Evolutionary conservation across 441 rosid genomes (phyloP).

Genomic region (Arabidopsis hybrid): DNA sequence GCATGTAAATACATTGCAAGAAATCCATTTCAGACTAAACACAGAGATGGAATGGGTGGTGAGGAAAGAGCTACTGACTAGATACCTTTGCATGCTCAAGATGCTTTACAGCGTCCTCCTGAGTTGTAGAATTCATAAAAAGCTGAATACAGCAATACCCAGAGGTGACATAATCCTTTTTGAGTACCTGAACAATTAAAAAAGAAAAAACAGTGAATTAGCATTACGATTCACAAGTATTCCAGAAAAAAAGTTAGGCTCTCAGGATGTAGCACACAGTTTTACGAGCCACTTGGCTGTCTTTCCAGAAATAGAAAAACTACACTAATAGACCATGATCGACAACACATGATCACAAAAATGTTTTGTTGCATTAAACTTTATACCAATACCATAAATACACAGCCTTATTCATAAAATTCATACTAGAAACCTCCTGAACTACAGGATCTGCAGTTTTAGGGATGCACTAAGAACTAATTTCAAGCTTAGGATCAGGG

Average conservation of each 20-base stretch:
- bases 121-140: constrained; percentile 90
- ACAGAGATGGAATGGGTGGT: constrained; percentile 27
- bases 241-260: constrained; percentile 5
- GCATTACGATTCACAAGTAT: constrained; percentile 20
- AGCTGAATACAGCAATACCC: constrained; percentile 97
- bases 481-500: constrained; percentile 22
- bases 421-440: not conserved
- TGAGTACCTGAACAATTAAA: constrained; percentile 73
- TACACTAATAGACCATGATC: constrained; percentile 4
- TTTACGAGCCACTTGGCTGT: constrained; percentile 15
- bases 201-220: constrained; percentile 2
- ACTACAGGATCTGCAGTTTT: constrained; percentile 21
- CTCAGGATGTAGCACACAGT: constrained; percentile 25
- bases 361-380: not conserved
- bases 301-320: constrained; percentile 10
- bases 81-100: constrained; percentile 91
- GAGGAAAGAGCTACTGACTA: constrained; percentile 30
- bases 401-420: constrained; percentile 13
- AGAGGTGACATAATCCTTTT: constrained; percentile 94
- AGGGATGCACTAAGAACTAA: constrained; percentile 22
- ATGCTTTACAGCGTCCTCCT: constrained; percentile 90
- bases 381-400: not conserved
- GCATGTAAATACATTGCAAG: constrained; percentile 3
- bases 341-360: constrained; percentile 2
- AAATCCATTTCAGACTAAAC: constrained; percentile 17